These are phyloP conservation scores for Boletus rex-veris DNA, from an alignment of 768 basidiomycete species.

Conservation along the genomic window DNA sequence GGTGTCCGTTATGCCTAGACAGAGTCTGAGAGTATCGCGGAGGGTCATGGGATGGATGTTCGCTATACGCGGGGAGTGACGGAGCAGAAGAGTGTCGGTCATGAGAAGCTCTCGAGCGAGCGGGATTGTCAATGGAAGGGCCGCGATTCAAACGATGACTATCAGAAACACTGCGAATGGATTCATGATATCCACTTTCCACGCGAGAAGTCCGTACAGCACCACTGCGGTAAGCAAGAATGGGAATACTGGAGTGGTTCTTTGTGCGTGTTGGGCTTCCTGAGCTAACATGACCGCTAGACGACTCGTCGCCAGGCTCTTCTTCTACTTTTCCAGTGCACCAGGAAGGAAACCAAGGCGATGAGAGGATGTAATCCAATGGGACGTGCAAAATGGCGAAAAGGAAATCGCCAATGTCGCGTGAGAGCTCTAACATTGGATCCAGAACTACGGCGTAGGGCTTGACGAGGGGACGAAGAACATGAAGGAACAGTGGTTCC, in stretches of 20 bases:
- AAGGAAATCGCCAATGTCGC: conserved; percentile 63
- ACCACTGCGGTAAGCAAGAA: conserved; percentile 4
- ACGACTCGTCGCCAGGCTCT: conserved; percentile 3
- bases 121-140: not conserved
- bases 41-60: conserved; percentile 20
- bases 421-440: conserved; percentile 53
- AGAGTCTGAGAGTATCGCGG: conserved; percentile 23
- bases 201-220: conserved; percentile 8
- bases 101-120: conserved; percentile 1
- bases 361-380: conserved; percentile 32
- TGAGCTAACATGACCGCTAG: not conserved
- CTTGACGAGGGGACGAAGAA: conserved; percentile 74
- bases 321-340: conserved; percentile 11
- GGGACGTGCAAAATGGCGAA: conserved; percentile 42
- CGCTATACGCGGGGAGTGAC: conserved; percentile 25
- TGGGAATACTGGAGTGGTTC: conserved; percentile 13
- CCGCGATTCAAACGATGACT: conserved; percentile 3
- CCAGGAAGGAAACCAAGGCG: conserved; percentile 29
- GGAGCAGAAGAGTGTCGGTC: conserved; percentile 17
- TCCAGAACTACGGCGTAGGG: conserved; percentile 72
- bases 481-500: conserved; percentile 78
- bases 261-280: conserved; percentile 1
- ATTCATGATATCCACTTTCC: conserved; percentile 5
- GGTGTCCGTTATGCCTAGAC: conserved; percentile 27
- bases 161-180: conserved; percentile 20